A percentile compares a stretch with the other conserved stretches of the same genome.
These are phyloP conservation scores for Orbilia blumenaviensis DNA, from an alignment of 2,329 filamentous ascomycete species.

Conservation along the genomic window DNA sequence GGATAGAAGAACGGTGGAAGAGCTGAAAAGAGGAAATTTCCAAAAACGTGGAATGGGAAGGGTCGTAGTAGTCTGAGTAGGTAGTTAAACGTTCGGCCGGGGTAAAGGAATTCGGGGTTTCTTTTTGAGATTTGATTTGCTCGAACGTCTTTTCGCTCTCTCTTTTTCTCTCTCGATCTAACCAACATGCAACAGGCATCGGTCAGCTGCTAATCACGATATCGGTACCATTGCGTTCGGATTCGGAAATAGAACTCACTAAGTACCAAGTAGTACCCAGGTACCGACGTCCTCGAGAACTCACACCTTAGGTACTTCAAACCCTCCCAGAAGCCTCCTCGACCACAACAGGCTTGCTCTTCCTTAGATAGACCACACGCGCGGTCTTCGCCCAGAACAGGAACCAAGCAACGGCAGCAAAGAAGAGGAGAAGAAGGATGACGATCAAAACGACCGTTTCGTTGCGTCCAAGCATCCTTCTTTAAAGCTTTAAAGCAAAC, in stretches of 20 bases:
- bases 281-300: too few relatives aligned
- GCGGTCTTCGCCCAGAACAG: constrained; percentile 15
- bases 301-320: background rate
- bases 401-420: constrained; percentile 26
- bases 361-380: background rate
- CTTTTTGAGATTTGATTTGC: too few relatives aligned
- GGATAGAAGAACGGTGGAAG: too few relatives aligned
- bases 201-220: constrained; percentile 42
- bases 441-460: constrained; percentile 49
- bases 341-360: constrained; percentile 4
- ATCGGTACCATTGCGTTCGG: background rate
- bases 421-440: constrained; percentile 49
- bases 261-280: too few relatives aligned
- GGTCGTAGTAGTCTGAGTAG: too few relatives aligned
- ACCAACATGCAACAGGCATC: background rate
- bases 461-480: constrained; percentile 39
- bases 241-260: background rate
- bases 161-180: background rate
- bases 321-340: constrained; percentile 18
- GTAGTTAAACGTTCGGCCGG: too few relatives aligned
- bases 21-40: too few relatives aligned
- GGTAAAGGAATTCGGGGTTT: too few relatives aligned
- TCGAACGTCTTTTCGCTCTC: too few relatives aligned
- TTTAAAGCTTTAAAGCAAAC: too few relatives aligned
- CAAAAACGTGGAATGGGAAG: too few relatives aligned